A percentile compares a stretch with the other conserved stretches of the same genome.
Evolutionary conservation across 2,329 filamentous ascomycete genomes (phyloP).

Genomic region (Phoma sp.): DNA sequence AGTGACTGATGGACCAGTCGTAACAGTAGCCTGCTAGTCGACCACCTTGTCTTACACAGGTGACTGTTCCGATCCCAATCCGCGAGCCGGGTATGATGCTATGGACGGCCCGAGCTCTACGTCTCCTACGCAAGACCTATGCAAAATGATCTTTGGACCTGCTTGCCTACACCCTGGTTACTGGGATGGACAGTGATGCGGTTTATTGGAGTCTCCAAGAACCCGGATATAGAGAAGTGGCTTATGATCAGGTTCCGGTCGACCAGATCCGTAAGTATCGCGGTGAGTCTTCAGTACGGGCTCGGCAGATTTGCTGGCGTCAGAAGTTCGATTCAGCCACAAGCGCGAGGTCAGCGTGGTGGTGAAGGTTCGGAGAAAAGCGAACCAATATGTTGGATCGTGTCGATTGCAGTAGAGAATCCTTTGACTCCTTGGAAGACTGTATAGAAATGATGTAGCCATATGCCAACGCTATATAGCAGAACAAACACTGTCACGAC

Average conservation of each 20-base stretch:
- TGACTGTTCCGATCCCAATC: slow-evolving; percentile 33
- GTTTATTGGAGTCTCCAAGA: slow-evolving; percentile 23
- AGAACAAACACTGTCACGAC: too few relatives aligned
- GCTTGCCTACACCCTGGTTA: slow-evolving; percentile 9
- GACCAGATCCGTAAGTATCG: slow-evolving; percentile 16
- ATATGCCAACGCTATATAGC: too few relatives aligned
- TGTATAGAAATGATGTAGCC: too few relatives aligned
- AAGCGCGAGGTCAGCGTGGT: slow-evolving; percentile 25
- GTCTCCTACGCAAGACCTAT: slow-evolving; percentile 1
- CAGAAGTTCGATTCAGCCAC: slow-evolving; percentile 48
- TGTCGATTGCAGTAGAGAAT: too few relatives aligned
- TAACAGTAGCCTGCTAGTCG: not conserved
- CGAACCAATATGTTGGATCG: not conserved
- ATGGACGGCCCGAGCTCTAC: slow-evolving; percentile 29
- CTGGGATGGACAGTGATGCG: slow-evolving; percentile 16
- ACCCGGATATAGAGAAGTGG: slow-evolving; percentile 40
- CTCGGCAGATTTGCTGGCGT: slow-evolving; percentile 42
- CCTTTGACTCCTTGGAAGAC: too few relatives aligned
- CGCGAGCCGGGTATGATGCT: slow-evolving; percentile 23
- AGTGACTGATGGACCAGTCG: too few relatives aligned
- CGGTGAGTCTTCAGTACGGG: slow-evolving; percentile 27
- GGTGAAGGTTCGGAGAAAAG: slow-evolving; percentile 10
- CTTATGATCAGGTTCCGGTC: slow-evolving; percentile 26
- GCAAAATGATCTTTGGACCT: not conserved
- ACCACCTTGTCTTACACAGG: slow-evolving; percentile 33